phyloP scores from a whole-genome alignment of 1,284 basidiomycete genomes.

The Trametes polyzona region DNA sequence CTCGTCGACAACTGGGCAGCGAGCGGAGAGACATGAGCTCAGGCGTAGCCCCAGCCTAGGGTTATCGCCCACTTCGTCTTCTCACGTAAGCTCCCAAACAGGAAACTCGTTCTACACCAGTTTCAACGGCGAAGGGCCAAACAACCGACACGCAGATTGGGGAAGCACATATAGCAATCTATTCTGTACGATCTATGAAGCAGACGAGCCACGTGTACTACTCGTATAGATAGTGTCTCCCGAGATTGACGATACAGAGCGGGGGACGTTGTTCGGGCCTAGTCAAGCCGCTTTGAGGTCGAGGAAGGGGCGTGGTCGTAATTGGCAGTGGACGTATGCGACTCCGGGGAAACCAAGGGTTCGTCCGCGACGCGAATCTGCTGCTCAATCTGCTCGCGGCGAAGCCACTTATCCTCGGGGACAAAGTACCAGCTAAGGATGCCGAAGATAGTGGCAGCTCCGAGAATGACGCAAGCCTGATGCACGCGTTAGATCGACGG shows the following conservation, averaged over 20 bases:
- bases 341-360: conserved; percentile 12
- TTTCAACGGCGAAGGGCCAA: not conserved
- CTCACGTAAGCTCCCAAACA: conserved; percentile 10
- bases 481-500: not conserved
- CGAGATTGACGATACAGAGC: no score
- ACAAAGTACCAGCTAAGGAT: conserved; percentile 76
- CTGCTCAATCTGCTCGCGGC: conserved; percentile 58
- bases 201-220: no score
- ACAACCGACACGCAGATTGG: not conserved
- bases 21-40: conserved; percentile 23
- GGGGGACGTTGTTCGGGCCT: not conserved
- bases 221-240: no score
- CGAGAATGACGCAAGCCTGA: conserved; percentile 79
- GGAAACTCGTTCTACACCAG: no score
- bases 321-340: conserved; percentile 2
- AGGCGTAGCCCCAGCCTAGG: not conserved
- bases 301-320: conserved; percentile 1
- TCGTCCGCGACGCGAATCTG: conserved; percentile 46
- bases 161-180: not conserved
- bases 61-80: not conserved
- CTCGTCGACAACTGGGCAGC: conserved; percentile 19
- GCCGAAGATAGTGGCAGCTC: conserved; percentile 75
- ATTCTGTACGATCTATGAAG: no score
- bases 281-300: conserved; percentile 7
- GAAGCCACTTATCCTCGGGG: conserved; percentile 78